Evolutionary conservation across 2,329 filamentous ascomycete genomes (phyloP), one percentile per base, ranked within the genome.

Genomic region (Clonostachys byssicola): DNA sequence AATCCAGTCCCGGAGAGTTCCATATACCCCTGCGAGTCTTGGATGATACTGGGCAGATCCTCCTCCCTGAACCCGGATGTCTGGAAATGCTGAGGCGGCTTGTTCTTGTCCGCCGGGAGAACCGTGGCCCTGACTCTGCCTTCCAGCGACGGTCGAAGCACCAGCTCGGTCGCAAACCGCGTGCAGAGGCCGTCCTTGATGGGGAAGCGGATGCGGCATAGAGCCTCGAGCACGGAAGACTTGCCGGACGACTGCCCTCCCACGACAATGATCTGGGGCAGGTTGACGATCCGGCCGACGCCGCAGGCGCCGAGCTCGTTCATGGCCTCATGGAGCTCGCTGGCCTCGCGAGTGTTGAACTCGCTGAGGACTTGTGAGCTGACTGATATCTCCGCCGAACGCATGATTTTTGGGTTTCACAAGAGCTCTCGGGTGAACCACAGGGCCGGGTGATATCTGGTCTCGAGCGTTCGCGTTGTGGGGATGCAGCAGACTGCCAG

Each of bases 161-260:
- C 70, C 5, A 85, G 61, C 54, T 86, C 79, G 0, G 80, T 85
- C 0, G 81, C 75, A 49, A 85, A 85, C 1, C 78, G 68, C 0
- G 83, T 86, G 56, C 80, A 85, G 0, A 80, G 48, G 20, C 66
- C 74, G 13, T 74, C 73, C 6, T 81, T 77, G 12, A 73, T 64
- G 0, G 80, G 77, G 42, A 86, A 85, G 0, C 72, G 72, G 2
- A 88, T 75, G 10, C 76, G 72, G 0, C 81, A 80, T 42, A 87
- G 79, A 0, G 82, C 83, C 52, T 86, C 78, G 0, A 86, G 71
- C 0, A 85, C 79, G 0, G 80, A 85, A n/a, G 75, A 81, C 56
- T 86, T 86, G 3, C 81, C 82, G 1, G 75, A 74, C 0, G 76
- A 81, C 48, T 82, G 78, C 46, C 82, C 75, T 5, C 83, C 81